These are phyloP conservation scores for Boechera retrofracta DNA, from an alignment of 345 rosid species.

Conservation along the genomic window DNA sequence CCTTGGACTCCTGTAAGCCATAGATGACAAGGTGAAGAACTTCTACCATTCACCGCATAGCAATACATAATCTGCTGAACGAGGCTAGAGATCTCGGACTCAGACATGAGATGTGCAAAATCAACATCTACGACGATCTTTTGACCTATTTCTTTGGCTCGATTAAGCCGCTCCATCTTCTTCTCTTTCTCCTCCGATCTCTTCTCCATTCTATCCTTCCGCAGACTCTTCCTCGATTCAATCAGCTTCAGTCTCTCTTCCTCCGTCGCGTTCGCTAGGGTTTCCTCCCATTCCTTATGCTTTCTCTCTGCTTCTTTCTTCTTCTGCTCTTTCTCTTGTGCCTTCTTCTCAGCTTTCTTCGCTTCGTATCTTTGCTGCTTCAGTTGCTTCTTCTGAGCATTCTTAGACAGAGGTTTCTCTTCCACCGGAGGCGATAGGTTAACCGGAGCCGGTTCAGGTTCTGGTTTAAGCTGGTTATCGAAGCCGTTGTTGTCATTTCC, in stretches of 20 bases:
- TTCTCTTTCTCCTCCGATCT: conserved; percentile 69
- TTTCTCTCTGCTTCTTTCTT: conserved; percentile 62
- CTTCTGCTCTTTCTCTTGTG: conserved; percentile 70
- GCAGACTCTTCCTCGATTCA: conserved; percentile 63
- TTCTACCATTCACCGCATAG: conserved; percentile 83
- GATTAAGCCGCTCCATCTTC: conserved; percentile 62
- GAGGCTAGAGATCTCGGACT: conserved; percentile 79
- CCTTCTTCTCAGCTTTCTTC: conserved; percentile 92
- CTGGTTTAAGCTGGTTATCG: conserved; percentile 25
- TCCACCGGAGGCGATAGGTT: conserved; percentile 14
- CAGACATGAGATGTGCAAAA: conserved; percentile 78
- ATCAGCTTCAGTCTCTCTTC: conserved; percentile 73
- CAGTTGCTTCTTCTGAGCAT: conserved; percentile 79
- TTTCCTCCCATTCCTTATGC: conserved; percentile 41
- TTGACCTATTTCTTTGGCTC: conserved; percentile 70
- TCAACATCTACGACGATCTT: conserved; percentile 84
- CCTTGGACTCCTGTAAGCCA: conserved; percentile 90
- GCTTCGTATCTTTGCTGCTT: conserved; percentile 79
- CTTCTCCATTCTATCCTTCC: conserved; percentile 80
- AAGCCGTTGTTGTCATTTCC: conserved; percentile 37
- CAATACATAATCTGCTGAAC: conserved; percentile 98
- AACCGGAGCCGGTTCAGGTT: conserved; percentile 16
- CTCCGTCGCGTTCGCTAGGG: conserved; percentile 50
- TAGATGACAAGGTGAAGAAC: conserved; percentile 64
- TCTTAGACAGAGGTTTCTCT: conserved; percentile 61